Conservation (phyloP, 345 rosid species). For the Eucalyptus pumila region DNA sequence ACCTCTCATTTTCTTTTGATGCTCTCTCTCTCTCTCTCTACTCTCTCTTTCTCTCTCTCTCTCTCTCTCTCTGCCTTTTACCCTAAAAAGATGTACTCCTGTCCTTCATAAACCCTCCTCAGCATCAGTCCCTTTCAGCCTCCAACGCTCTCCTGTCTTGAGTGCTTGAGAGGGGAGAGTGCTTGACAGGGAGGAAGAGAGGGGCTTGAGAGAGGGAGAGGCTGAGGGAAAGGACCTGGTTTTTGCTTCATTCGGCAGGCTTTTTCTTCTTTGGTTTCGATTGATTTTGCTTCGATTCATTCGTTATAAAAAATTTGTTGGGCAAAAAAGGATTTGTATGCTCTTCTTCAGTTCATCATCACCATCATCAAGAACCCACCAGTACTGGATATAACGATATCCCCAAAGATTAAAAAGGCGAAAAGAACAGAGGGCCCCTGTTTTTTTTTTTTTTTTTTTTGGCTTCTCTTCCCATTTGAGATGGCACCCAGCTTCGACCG, state of each 20-base stretch:
- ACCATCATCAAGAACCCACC: neutral
- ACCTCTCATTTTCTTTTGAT: neutral
- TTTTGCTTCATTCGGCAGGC: neutral
- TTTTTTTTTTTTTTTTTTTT: neutral
- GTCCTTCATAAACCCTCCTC: slow-evolving; percentile 33
- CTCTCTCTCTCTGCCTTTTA: neutral
- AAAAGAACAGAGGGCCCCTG: neutral
- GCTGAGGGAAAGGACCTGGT: neutral
- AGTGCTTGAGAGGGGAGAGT: neutral
- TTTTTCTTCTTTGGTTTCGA: neutral
- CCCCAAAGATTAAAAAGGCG: neutral
- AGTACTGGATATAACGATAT: neutral
- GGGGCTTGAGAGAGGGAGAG: neutral
- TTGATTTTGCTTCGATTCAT: neutral
- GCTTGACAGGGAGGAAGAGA: neutral
- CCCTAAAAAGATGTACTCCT: slow-evolving; percentile 1
- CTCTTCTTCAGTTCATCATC: neutral
- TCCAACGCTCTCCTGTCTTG: neutral
- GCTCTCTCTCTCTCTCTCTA: neutral
- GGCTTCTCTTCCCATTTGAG: neutral
- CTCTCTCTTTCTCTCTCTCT: neutral
- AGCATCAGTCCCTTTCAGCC: slow-evolving; percentile 17
- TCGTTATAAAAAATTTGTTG: neutral
- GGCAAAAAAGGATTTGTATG: neutral
- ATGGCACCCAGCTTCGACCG: slow-evolving; percentile 64